phyloP scores from a whole-genome alignment of 176 grass and related monocot species.

The Phoenix dactylifera region DNA sequence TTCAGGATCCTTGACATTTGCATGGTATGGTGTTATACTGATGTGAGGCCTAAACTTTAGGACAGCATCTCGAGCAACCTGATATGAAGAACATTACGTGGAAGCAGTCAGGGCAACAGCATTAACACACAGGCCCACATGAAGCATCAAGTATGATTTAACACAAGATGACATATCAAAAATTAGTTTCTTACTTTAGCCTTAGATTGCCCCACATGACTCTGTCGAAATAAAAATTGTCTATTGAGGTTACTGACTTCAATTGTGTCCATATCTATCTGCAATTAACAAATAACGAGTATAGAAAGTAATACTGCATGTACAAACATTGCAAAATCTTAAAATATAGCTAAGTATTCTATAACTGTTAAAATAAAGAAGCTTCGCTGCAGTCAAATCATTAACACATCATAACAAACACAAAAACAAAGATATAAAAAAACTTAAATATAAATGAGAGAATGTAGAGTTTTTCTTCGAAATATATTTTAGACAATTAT shows the following conservation, averaged over 20 bases:
- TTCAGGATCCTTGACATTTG: not conserved
- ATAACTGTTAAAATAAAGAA: no score
- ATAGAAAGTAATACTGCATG: not conserved
- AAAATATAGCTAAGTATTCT: no score
- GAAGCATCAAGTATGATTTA: not conserved
- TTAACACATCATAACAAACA: no score
- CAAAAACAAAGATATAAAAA: no score
- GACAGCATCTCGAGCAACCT: conserved; percentile 34
- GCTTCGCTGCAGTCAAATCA: no score
- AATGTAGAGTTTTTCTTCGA: no score
- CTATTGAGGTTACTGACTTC: conserved; percentile 98
- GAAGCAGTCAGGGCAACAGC: conserved; percentile 8
- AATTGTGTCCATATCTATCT: conserved; percentile 99
- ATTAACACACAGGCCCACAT: not conserved
- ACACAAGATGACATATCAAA: conserved; percentile 3
- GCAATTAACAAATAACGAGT: conserved; percentile 12
- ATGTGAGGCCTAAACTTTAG: not conserved
- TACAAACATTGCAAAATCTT: no score
- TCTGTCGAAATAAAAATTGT: conserved; percentile 96
- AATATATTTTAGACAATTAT: no score
- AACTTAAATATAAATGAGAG: no score
- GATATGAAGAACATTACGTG: conserved; percentile 5
- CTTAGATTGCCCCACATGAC: conserved; percentile 95
- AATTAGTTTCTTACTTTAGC: conserved; percentile 51
- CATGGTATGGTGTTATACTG: not conserved